Conservation (phyloP, 2,329 filamentous ascomycete genomes). For the Aspergillus puulaauensis region DNA sequence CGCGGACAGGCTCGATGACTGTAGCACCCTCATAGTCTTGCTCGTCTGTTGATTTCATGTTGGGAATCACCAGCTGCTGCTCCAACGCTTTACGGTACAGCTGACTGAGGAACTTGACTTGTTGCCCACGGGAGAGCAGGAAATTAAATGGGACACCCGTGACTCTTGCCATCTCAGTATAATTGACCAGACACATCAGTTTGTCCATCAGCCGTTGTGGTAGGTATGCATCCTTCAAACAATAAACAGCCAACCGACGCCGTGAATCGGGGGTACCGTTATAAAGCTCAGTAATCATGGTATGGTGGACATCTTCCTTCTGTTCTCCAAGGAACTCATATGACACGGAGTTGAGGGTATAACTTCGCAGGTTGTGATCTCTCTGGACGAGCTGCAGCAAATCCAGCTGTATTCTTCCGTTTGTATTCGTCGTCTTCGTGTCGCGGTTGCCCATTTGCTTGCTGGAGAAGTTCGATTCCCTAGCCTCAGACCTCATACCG, state of each 20-base stretch:
- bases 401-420: slow-evolving; percentile 89
- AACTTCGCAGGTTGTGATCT: slow-evolving; percentile 92
- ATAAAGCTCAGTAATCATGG: slow-evolving; percentile 98
- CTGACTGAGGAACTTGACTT: slow-evolving; percentile 97
- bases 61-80: slow-evolving; percentile 91
- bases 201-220: slow-evolving; percentile 96
- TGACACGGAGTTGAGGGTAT: slow-evolving; percentile 94
- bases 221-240: slow-evolving; percentile 94
- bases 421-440: slow-evolving; percentile 90
- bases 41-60: slow-evolving; percentile 70
- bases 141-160: slow-evolving; percentile 98
- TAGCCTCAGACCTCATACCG: slow-evolving; percentile 67
- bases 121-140: slow-evolving; percentile 85
- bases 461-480: slow-evolving; percentile 85
- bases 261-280: slow-evolving; percentile 94
- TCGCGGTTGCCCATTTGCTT: slow-evolving; percentile 98
- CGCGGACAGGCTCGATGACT: slow-evolving; percentile 91
- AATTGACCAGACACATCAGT: slow-evolving; percentile 96
- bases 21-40: slow-evolving; percentile 98
- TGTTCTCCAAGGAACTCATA: slow-evolving; percentile 95
- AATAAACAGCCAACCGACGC: slow-evolving; percentile 89
- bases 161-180: slow-evolving; percentile 99
- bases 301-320: slow-evolving; percentile 98
- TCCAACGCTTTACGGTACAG: slow-evolving; percentile 92
- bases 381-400: slow-evolving; percentile 91